Conservation (phyloP, 73 alveolate genomes). For the Diophrys sp. region DNA sequence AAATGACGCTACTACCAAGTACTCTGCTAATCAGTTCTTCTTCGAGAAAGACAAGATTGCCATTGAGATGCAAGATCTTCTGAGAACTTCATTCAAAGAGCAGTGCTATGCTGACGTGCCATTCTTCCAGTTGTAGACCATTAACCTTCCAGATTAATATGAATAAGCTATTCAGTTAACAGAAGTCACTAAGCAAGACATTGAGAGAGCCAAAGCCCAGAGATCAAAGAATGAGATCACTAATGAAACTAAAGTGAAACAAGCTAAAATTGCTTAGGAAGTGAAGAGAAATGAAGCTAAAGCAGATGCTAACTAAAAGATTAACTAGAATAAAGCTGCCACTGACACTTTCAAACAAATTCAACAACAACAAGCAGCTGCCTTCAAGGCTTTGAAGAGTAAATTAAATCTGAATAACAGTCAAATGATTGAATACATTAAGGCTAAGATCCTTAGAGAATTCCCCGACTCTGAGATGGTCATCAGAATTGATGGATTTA, state of each 20-base stretch:
- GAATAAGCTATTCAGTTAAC: conserved; percentile 90
- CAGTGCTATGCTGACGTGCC: conserved; percentile 72
- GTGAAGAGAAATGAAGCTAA: conserved; percentile 74
- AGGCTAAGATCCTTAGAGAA: conserved; percentile 77
- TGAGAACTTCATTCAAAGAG: conserved; percentile 59
- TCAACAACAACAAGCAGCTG: conserved; percentile 58
- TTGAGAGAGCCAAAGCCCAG: conserved; percentile 89
- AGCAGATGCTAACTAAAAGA: conserved; percentile 59
- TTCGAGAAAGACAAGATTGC: conserved; percentile 80
- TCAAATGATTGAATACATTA: conserved; percentile 69
- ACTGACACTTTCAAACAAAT: conserved; percentile 66
- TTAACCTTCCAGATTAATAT: conserved; percentile 91
- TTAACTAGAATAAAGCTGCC: conserved; percentile 53
- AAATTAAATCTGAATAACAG: conserved; percentile 57
- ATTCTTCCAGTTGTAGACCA: conserved; percentile 86
- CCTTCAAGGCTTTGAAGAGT: conserved; percentile 66
- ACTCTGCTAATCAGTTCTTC: conserved; percentile 92
- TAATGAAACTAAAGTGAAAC: conserved; percentile 83
- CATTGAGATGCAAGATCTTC: conserved; percentile 73
- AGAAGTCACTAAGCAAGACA: conserved; percentile 93
- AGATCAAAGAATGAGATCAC: conserved; percentile 75
- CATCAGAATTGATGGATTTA: conserved; percentile 39
- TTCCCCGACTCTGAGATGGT: conserved; percentile 76
- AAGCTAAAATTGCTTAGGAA: conserved; percentile 87
- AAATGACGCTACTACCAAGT: conserved; percentile 91